Evolutionary conservation across 805 yeast genomes (phyloP).

Genomic region (Saccharomycopsis sp.): DNA sequence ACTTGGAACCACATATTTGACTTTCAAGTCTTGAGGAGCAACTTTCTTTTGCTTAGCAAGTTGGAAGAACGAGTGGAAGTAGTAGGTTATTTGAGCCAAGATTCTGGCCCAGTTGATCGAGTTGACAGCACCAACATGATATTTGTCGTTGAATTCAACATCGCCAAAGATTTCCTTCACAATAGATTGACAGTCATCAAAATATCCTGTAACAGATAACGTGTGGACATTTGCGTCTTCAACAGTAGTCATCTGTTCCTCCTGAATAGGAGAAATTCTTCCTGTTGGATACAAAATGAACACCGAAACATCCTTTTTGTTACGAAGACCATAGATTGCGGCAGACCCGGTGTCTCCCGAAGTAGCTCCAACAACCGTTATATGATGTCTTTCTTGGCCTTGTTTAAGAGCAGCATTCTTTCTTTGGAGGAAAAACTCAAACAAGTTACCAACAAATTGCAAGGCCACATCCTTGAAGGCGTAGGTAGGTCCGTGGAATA

Average conservation of each 20-base stretch:
- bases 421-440: conserved; percentile 84
- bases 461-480: conserved; percentile 99
- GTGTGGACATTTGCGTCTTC: conserved; percentile 91
- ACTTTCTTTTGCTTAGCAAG: conserved; percentile 36
- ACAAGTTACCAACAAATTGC: conserved; percentile 94
- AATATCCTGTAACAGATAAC: conserved; percentile 89
- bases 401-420: conserved; percentile 50
- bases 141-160: conserved; percentile 73
- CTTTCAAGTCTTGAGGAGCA: conserved; percentile 36
- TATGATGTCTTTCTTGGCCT: conserved; percentile 57
- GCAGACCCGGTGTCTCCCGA: conserved; percentile 99
- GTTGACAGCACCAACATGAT: conserved; percentile 96
- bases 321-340: conserved; percentile 95
- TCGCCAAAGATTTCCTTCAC: conserved; percentile 93
- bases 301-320: conserved; percentile 95
- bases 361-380: conserved; percentile 98
- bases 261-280: conserved; percentile 95
- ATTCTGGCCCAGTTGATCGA: conserved; percentile 99
- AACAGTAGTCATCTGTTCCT: conserved; percentile 97
- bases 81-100: conserved; percentile 94
- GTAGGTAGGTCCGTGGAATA: conserved; percentile 98
- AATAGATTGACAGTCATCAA: conserved; percentile 96
- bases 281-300: conserved; percentile 96
- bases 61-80: conserved; percentile 87
- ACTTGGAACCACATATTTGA: conserved; percentile 89